Percentiles rank a stretch among this genome's conserved stretches.
phyloP scores from a whole-genome alignment of 139 green algal genomes.

The Picochlorum sp. region DNA sequence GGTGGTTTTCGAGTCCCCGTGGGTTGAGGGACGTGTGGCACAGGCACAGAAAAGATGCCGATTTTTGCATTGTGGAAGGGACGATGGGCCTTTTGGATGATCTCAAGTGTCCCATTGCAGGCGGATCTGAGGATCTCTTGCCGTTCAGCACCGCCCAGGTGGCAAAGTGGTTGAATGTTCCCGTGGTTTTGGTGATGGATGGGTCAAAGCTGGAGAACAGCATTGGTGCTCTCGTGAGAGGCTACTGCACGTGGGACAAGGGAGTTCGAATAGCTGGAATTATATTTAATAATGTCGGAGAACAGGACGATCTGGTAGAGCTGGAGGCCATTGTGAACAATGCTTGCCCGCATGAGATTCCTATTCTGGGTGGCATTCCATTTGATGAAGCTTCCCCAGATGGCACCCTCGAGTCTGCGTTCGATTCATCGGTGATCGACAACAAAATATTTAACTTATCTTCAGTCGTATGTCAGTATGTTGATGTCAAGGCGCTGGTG shows the following conservation, averaged over 20 bases:
- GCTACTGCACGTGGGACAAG: slow-evolving; percentile 52
- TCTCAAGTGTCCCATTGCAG: slow-evolving; percentile 45
- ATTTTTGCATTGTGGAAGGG: slow-evolving; percentile 76
- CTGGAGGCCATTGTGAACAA: slow-evolving; percentile 45
- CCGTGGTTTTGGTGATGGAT: slow-evolving; percentile 83
- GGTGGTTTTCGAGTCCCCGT: slow-evolving; percentile 64
- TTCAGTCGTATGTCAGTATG: slow-evolving; percentile 33
- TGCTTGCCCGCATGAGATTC: slow-evolving; percentile 25
- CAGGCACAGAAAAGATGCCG: slow-evolving; percentile 33
- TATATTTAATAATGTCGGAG: slow-evolving; percentile 71
- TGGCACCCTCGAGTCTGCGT: slow-evolving; percentile 48
- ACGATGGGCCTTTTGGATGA: slow-evolving; percentile 77
- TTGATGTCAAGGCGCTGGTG: slow-evolving; percentile 59
- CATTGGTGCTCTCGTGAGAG: slow-evolving; percentile 34
- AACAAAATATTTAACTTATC: slow-evolving; percentile 23
- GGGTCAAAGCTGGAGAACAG: slow-evolving; percentile 43
- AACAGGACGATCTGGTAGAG: slow-evolving; percentile 33
- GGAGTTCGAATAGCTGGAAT: slow-evolving; percentile 56
- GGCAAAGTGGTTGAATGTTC: slow-evolving; percentile 65
- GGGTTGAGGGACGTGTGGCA: slow-evolving; percentile 38
- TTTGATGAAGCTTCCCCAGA: slow-evolving; percentile 34
- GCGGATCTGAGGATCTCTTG: slow-evolving; percentile 1
- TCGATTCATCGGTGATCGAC: slow-evolving; percentile 23
- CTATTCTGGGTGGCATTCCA: slow-evolving; percentile 65
- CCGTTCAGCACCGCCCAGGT: slow-evolving; percentile 68